Conservation (phyloP, 2,329 filamentous ascomycete genomes). For the Neofusicoccum parvum region DNA sequence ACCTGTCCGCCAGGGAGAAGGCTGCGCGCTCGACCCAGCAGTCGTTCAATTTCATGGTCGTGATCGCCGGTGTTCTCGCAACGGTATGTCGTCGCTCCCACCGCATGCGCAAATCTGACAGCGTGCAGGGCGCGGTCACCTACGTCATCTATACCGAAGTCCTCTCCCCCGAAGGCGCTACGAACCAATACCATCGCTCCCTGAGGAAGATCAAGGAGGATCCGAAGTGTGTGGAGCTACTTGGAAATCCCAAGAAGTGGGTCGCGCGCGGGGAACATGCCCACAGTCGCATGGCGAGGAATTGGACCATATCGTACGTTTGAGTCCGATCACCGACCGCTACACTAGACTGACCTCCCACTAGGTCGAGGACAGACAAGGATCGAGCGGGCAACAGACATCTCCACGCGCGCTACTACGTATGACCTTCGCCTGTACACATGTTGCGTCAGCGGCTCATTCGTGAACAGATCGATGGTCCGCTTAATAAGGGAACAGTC, state of each 20-base stretch:
- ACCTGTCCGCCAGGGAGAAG: conserved; percentile 77
- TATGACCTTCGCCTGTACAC: conserved; percentile 43
- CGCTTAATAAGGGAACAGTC: conserved; percentile 71
- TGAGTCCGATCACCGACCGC: conserved; percentile 48
- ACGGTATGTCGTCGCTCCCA: conserved; percentile 61
- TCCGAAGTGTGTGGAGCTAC: conserved; percentile 67
- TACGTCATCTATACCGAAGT: conserved; percentile 41
- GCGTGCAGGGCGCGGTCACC: conserved; percentile 66
- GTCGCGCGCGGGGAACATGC: conserved; percentile 80
- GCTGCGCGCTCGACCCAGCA: conserved; percentile 84
- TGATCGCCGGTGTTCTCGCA: conserved; percentile 72
- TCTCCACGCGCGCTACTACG: conserved; percentile 73
- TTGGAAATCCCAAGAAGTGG: conserved; percentile 72
- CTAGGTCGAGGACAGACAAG: conserved; percentile 63
- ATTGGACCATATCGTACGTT: conserved; percentile 42
- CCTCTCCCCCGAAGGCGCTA: conserved; percentile 70
- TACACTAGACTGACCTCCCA: conserved; percentile 21
- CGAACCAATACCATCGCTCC: conserved; percentile 83
- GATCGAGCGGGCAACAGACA: conserved; percentile 79
- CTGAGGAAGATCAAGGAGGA: conserved; percentile 78
- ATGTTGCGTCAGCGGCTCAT: background rate
- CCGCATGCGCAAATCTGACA: conserved; percentile 11
- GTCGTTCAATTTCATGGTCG: conserved; percentile 81
- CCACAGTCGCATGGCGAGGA: conserved; percentile 76
- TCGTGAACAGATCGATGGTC: conserved; percentile 69